Evolutionary conservation across 2,329 filamentous ascomycete genomes (phyloP).

Genomic region (Colletotrichum sp.): DNA sequence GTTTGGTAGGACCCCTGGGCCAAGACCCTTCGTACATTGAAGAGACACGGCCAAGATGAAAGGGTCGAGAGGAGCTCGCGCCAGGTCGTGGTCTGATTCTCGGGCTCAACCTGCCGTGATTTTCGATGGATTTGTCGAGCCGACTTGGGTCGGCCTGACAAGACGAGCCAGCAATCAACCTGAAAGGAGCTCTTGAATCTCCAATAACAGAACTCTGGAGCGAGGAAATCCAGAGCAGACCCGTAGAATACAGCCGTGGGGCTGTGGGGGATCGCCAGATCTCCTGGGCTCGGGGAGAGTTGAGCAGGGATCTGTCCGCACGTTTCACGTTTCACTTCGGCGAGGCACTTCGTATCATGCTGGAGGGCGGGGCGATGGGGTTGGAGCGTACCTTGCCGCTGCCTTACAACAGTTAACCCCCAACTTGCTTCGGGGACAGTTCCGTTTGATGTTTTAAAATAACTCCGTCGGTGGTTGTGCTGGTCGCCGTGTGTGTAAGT

Average conservation of each 20-base stretch:
- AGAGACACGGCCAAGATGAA: neutral
- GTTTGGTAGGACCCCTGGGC: neutral
- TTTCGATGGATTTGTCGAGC: neutral
- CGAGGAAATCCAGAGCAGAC: neutral
- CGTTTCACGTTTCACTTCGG: slow-evolving; percentile 21
- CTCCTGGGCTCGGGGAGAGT: neutral
- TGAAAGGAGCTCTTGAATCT: neutral
- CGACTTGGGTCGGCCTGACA: neutral
- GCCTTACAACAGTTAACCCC: neutral
- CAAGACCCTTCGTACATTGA: slow-evolving; percentile 9
- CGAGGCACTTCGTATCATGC: slow-evolving; percentile 17
- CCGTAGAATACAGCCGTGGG: neutral
- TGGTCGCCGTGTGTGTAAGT: neutral
- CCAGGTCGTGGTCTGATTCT: neutral
- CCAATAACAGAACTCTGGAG: neutral
- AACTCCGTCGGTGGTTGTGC: neutral
- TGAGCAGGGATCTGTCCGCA: slow-evolving; percentile 19
- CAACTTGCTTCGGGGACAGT: neutral
- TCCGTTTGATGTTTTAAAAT: slow-evolving; percentile 8
- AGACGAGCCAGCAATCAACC: neutral
- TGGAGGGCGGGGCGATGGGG: neutral
- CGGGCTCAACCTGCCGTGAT: neutral
- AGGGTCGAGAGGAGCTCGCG: neutral
- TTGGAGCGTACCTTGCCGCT: neutral
- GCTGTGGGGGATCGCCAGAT: slow-evolving; percentile 8